Conservation (phyloP, 2,329 filamentous ascomycete species). For the Exophiala oligosperma region DNA sequence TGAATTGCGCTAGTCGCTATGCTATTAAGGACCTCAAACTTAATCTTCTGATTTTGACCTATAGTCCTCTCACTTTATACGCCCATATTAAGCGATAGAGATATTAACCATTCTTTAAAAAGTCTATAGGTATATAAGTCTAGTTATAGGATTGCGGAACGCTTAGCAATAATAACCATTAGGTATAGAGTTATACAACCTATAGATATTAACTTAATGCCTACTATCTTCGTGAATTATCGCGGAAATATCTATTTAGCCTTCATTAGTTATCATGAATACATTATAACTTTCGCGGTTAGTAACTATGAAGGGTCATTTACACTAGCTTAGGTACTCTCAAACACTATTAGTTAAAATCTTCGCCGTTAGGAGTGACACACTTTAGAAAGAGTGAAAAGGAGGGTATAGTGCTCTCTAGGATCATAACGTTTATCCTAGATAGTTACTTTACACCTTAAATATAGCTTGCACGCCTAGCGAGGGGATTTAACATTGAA, state of each 20-base stretch:
- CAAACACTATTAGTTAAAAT: not conserved
- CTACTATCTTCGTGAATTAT: not conserved
- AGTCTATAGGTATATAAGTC: not conserved
- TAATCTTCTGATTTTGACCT: not conserved
- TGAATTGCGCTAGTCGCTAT: not conserved
- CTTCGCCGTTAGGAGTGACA: not conserved
- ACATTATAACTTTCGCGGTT: not conserved
- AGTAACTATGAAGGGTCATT: not conserved
- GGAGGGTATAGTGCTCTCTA: not conserved
- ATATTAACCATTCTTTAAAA: not conserved
- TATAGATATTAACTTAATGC: not conserved
- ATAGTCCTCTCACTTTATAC: not conserved
- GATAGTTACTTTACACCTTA: not conserved
- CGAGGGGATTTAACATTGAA: not conserved
- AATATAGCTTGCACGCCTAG: not conserved
- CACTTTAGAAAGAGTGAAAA: not conserved
- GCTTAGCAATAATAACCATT: not conserved
- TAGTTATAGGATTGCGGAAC: not conserved
- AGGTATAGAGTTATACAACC: not conserved
- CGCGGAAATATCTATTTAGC: not conserved
- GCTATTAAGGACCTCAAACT: not conserved
- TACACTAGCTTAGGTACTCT: not conserved
- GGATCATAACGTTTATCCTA: not conserved
- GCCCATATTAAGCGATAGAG: not conserved
- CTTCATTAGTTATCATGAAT: not conserved